Conservation (phyloP, 345 rosid species). For the Jatropha curcas region DNA sequence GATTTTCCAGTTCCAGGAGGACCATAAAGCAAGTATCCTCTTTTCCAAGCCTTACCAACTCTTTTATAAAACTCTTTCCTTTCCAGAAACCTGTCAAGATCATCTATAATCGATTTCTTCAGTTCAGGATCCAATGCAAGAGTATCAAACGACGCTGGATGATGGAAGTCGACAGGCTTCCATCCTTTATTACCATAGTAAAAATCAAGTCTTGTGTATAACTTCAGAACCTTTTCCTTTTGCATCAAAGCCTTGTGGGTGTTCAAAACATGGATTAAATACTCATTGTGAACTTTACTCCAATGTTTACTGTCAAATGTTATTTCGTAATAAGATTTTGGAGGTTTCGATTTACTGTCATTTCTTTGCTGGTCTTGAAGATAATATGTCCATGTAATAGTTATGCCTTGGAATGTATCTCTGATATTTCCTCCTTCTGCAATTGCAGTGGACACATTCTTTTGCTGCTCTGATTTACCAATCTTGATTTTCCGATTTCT, state of each 20-base stretch:
- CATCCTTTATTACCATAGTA: not conserved
- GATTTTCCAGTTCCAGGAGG: conserved; percentile 14
- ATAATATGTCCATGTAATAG: not conserved
- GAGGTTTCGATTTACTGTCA: too few species aligned
- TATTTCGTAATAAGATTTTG: too few species aligned
- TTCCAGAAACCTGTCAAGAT: not conserved
- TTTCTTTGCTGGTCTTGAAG: too few species aligned
- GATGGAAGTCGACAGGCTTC: not conserved
- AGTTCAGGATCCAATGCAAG: conserved; percentile 1
- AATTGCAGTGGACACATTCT: not conserved
- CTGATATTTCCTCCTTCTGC: not conserved
- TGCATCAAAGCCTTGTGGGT: not conserved
- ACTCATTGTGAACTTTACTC: not conserved
- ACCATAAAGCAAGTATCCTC: conserved; percentile 13
- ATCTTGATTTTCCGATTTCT: too few species aligned
- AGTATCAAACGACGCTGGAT: conserved; percentile 7
- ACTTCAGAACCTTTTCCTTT: conserved; percentile 1
- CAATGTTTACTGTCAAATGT: too few species aligned
- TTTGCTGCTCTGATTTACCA: not conserved
- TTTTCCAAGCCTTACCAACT: conserved; percentile 19
- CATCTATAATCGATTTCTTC: conserved; percentile 8
- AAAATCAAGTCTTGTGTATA: not conserved
- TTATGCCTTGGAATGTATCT: not conserved
- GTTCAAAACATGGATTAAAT: not conserved
- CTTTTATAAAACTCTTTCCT: conserved; percentile 8